Evolutionary conservation across 345 rosid species (phyloP).

Genomic region (Rhodomyrtus tomentosa): DNA sequence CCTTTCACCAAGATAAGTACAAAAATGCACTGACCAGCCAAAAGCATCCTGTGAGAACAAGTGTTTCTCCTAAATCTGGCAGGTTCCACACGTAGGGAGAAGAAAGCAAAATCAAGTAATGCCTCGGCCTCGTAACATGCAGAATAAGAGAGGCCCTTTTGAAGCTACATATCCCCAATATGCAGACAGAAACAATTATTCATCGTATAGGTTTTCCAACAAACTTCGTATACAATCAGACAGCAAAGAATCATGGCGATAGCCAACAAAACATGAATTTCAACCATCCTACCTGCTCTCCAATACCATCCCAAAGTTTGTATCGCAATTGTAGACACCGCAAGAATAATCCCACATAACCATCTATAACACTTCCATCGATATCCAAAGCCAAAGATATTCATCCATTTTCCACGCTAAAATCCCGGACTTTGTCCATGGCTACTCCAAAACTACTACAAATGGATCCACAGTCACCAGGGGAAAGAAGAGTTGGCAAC

Average conservation of each 20-base stretch:
- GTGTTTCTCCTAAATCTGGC: not conserved
- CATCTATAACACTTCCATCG: not conserved
- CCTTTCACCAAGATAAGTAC: not conserved
- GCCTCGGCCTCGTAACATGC: not conserved
- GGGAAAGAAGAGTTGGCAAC: not conserved
- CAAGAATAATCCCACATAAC: not conserved
- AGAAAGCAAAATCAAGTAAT: not conserved
- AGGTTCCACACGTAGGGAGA: not conserved
- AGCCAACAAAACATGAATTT: not conserved
- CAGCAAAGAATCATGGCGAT: not conserved
- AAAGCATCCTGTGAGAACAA: not conserved
- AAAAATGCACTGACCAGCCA: not conserved
- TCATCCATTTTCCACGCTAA: not conserved
- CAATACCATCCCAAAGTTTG: not conserved
- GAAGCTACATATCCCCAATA: not conserved
- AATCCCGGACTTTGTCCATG: not conserved
- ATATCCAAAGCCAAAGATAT: not conserved
- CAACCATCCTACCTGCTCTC: not conserved
- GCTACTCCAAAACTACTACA: not conserved
- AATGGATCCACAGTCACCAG: not conserved
- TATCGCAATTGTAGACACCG: not conserved
- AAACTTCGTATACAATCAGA: not conserved
- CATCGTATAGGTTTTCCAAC: not conserved
- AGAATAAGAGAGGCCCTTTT: not conserved
- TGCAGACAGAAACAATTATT: not conserved